phyloP scores from a whole-genome alignment of 106 monocot genomes.

The Amphibolis antarctica region DNA sequence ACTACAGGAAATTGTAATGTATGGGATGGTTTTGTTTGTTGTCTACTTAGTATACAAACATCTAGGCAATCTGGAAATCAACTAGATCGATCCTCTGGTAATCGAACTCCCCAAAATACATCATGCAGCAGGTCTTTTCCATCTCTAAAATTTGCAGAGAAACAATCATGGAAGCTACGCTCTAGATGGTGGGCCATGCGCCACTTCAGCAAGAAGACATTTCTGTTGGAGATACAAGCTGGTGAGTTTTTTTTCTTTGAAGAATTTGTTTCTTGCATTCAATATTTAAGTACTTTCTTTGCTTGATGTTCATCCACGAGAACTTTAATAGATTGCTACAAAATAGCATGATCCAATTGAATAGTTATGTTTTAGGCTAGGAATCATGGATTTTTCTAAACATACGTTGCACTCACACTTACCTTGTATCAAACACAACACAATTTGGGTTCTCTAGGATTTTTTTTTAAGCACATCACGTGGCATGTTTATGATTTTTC shows the following conservation, averaged over 20 bases:
- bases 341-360: background rate
- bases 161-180: constrained; percentile 38
- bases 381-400: too few relatives aligned
- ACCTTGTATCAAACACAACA: too few relatives aligned
- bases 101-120: constrained; percentile 6
- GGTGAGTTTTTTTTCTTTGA: constrained; percentile 15
- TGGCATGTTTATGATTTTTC: too few relatives aligned
- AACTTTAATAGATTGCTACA: too few relatives aligned
- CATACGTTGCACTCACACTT: too few relatives aligned
- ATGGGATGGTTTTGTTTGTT: constrained; percentile 58
- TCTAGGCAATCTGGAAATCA: constrained; percentile 11
- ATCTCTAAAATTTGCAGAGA: constrained; percentile 14
- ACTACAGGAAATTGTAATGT: constrained; percentile 25
- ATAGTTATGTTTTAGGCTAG: background rate
- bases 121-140: constrained; percentile 14
- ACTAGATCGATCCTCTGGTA: constrained; percentile 34
- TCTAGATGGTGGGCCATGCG: constrained; percentile 52
- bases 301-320: too few relatives aligned
- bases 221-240: constrained; percentile 25
- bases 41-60: constrained; percentile 31
- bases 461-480: too few relatives aligned
- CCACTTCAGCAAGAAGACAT: constrained; percentile 36
- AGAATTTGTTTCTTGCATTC: background rate
- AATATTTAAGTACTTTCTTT: too few relatives aligned
- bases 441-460: too few relatives aligned